A percentile compares a stretch with the other conserved stretches of the same genome.
phyloP scores from a whole-genome alignment of 306 rosid species.

The Oemleria cerasiformis region DNA sequence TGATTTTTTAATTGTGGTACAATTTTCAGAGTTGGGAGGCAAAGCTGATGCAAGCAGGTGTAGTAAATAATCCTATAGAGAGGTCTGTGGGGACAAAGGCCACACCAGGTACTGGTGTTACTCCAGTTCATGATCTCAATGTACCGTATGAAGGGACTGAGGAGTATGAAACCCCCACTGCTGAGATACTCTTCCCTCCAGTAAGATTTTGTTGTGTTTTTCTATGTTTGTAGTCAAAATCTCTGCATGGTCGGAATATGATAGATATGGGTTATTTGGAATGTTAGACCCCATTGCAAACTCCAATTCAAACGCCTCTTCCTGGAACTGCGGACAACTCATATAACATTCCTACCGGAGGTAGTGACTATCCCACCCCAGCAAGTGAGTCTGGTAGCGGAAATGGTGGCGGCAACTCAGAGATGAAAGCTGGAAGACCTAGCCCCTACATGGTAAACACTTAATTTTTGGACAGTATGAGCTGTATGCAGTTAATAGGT shows the following conservation, averaged over 20 bases:
- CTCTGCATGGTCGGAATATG: not conserved
- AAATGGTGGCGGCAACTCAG: slow-evolving; percentile 40
- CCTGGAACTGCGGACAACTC: slow-evolving; percentile 70
- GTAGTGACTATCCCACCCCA: slow-evolving; percentile 67
- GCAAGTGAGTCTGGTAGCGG: slow-evolving; percentile 59
- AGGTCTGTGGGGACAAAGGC: slow-evolving; percentile 62
- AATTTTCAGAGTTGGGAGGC: slow-evolving; percentile 79
- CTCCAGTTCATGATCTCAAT: slow-evolving; percentile 99
- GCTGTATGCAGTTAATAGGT: not conserved
- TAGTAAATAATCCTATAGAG: slow-evolving; percentile 67
- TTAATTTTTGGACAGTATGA: not conserved
- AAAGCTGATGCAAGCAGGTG: slow-evolving; percentile 89
- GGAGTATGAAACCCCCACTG: slow-evolving; percentile 97
- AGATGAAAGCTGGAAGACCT: slow-evolving; percentile 69
- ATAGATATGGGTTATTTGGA: slow-evolving; percentile 31
- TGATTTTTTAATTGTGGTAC: slow-evolving; percentile 12
- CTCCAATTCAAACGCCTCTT: slow-evolving; percentile 90
- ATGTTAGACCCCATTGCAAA: slow-evolving; percentile 70
- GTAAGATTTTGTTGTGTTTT: slow-evolving; percentile 49
- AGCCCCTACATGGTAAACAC: slow-evolving; percentile 65
- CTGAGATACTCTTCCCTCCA: slow-evolving; percentile 92
- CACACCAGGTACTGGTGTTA: slow-evolving; percentile 68
- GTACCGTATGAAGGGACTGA: slow-evolving; percentile 94
- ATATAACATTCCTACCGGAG: slow-evolving; percentile 89
- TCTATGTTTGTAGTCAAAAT: not conserved